These are phyloP conservation scores for Clarireedia monteithiana DNA, from an alignment of 2,329 filamentous ascomycete genomes.

Conservation along the genomic window DNA sequence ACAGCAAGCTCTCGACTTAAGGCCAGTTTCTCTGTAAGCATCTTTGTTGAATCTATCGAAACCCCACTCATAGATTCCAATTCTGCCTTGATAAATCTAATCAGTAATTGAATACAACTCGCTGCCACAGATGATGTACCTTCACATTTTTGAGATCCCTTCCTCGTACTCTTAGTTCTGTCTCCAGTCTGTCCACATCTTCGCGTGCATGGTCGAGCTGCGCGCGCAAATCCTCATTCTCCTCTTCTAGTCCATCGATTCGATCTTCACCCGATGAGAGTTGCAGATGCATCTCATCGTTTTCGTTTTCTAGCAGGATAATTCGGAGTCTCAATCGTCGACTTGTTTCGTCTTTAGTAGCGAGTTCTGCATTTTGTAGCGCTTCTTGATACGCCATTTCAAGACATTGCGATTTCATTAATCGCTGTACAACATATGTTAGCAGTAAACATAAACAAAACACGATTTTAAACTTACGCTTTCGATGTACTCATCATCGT, in stretches of 20 bases:
- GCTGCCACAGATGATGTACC: conserved; percentile 31
- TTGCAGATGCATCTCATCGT: conserved; percentile 57
- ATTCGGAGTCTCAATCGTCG: conserved; percentile 62
- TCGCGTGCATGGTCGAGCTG: conserved; percentile 42
- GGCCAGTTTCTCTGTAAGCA: conserved; percentile 58
- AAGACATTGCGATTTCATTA: conserved; percentile 35
- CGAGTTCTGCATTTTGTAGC: conserved; percentile 55
- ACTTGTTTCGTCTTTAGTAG: conserved; percentile 67
- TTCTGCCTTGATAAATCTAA: conserved; percentile 51
- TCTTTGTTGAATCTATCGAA: conserved; percentile 61
- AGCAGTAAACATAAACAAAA: background rate
- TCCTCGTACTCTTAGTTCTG: conserved; percentile 41
- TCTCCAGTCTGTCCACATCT: conserved; percentile 16
- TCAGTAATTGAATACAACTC: background rate
- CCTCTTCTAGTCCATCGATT: conserved; percentile 45
- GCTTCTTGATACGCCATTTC: conserved; percentile 64
- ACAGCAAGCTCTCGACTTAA: conserved; percentile 51
- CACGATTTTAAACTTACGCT: conserved; percentile 16
- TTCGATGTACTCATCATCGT: conserved; percentile 22
- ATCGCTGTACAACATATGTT: conserved; percentile 15
- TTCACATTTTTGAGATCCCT: conserved; percentile 49
- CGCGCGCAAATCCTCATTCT: conserved; percentile 39
- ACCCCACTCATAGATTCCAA: conserved; percentile 59
- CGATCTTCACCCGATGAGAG: conserved; percentile 52
- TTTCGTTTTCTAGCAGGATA: conserved; percentile 68